A percentile compares a stretch with the other conserved stretches of the same genome.
These are phyloP conservation scores for Pleurotus tuoliensis DNA, from an alignment of 768 basidiomycete genomes.

Conservation along the genomic window DNA sequence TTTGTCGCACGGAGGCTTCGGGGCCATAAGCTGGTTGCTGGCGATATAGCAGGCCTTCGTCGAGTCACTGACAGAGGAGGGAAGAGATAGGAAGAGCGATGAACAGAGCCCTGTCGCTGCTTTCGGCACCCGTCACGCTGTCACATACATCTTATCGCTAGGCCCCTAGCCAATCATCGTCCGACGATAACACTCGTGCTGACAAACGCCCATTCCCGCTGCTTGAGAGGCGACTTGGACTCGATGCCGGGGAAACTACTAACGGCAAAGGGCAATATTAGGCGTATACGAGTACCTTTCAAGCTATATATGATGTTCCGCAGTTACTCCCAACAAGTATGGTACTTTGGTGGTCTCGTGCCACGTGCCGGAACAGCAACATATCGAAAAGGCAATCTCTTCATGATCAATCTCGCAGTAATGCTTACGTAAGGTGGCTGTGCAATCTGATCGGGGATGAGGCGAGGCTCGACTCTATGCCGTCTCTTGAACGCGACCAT, in stretches of 20 bases:
- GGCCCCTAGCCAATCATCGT: slow-evolving; percentile 4
- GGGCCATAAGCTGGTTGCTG: slow-evolving; percentile 46
- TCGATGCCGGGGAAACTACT: too few relatives aligned
- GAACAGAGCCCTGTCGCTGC: not conserved
- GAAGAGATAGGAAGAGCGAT: slow-evolving; percentile 6
- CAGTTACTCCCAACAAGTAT: too few relatives aligned
- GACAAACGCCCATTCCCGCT: not conserved
- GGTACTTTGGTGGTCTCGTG: too few relatives aligned
- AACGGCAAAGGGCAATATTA: too few relatives aligned
- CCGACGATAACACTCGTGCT: slow-evolving; percentile 1
- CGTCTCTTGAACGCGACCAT: too few relatives aligned
- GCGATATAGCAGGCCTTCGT: not conserved
- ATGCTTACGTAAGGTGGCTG: not conserved
- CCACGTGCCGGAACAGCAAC: too few relatives aligned
- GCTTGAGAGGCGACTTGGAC: too few relatives aligned
- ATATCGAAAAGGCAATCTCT: too few relatives aligned
- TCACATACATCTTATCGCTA: slow-evolving; percentile 9
- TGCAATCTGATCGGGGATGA: not conserved
- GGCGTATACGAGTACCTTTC: too few relatives aligned
- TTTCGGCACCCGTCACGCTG: not conserved
- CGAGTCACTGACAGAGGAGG: not conserved
- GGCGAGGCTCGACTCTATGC: too few relatives aligned
- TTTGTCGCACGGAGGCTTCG: slow-evolving; percentile 62
- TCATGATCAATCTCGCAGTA: too few relatives aligned
- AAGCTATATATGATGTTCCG: too few relatives aligned